Evolutionary conservation across 2,329 filamentous ascomycete genomes (phyloP).

Genomic region (Aspergillus cejpii): DNA sequence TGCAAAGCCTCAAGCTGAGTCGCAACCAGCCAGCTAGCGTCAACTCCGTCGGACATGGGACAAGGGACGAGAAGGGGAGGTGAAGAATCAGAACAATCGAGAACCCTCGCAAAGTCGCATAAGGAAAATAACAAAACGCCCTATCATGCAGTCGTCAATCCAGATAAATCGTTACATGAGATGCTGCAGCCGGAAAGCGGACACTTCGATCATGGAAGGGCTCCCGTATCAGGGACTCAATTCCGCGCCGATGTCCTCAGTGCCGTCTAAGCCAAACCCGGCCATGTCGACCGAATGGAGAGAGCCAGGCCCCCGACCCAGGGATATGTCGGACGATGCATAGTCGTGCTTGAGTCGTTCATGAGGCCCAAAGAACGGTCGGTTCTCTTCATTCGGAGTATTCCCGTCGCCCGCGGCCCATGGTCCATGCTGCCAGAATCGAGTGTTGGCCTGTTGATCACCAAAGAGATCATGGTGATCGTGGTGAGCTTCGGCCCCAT

Average conservation of each 20-base stretch:
- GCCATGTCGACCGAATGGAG: slow-evolving; percentile 43
- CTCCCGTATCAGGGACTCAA: slow-evolving; percentile 33
- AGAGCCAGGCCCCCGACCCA: slow-evolving; percentile 39
- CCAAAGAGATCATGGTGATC: slow-evolving; percentile 43
- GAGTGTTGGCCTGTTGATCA: slow-evolving; percentile 41
- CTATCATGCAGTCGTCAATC: slow-evolving; percentile 39
- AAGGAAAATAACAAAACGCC: slow-evolving; percentile 28
- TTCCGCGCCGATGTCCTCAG: slow-evolving; percentile 32
- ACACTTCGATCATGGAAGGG: slow-evolving; percentile 1
- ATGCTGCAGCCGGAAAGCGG: slow-evolving; percentile 26
- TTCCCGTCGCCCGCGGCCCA: slow-evolving; percentile 40
- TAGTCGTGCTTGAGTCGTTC: slow-evolving; percentile 41
- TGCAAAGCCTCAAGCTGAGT: slow-evolving; percentile 28
- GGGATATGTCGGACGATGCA: slow-evolving; percentile 40
- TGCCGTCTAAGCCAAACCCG: slow-evolving; percentile 38
- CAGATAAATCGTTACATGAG: slow-evolving; percentile 37
- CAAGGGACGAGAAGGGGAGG: slow-evolving; percentile 1
- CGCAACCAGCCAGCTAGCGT: slow-evolving; percentile 31
- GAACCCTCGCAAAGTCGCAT: slow-evolving; percentile 13
- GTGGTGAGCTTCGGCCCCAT: slow-evolving; percentile 31
- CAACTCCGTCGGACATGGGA: slow-evolving; percentile 22
- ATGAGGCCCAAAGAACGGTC: slow-evolving; percentile 41
- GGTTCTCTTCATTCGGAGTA: slow-evolving; percentile 38
- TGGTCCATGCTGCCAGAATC: slow-evolving; percentile 41
- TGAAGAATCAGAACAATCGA: slow-evolving; percentile 3